These are phyloP conservation scores for Lodderomyces orthopsilosis DNA, from an alignment of 1,139 yeast species.

Conservation along the genomic window DNA sequence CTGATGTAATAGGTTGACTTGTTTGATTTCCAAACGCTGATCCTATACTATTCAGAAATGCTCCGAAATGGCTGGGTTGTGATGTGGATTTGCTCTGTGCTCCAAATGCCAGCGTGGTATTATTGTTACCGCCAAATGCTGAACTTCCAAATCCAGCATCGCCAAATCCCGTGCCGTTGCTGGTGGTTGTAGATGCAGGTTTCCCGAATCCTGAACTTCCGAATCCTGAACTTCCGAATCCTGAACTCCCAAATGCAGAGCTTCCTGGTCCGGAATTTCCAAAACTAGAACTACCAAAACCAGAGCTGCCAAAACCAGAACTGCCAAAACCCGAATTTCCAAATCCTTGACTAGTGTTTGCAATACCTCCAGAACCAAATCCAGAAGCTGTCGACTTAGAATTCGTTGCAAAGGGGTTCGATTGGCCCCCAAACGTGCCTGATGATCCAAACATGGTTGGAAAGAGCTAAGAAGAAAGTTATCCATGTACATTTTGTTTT, in stretches of 20 bases:
- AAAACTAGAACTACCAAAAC: slow-evolving; percentile 10
- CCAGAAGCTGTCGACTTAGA: slow-evolving; percentile 9
- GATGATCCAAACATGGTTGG: slow-evolving; percentile 15
- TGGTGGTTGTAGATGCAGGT: slow-evolving; percentile 4
- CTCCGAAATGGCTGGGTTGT: not conserved
- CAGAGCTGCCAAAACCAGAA: slow-evolving; percentile 12
- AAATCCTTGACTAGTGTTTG: slow-evolving; percentile 15
- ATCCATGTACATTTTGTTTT: not conserved
- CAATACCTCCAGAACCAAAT: slow-evolving; percentile 8
- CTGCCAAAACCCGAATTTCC: slow-evolving; percentile 8
- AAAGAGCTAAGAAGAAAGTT: too few relatives aligned
- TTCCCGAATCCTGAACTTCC: slow-evolving; percentile 8
- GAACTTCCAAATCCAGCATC: slow-evolving; percentile 8
- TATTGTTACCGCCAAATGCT: slow-evolving; percentile 1
- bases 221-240: slow-evolving; percentile 4
- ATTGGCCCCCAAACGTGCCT: slow-evolving; percentile 14
- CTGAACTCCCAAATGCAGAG: slow-evolving; percentile 3
- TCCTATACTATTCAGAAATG: slow-evolving; percentile 2
- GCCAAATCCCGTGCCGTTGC: slow-evolving; percentile 8
- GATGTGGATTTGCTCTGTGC: not conserved
- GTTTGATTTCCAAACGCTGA: slow-evolving; percentile 13
- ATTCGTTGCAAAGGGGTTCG: slow-evolving; percentile 12
- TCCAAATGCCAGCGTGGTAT: not conserved
- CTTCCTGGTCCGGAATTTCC: slow-evolving; percentile 5
- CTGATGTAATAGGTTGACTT: slow-evolving; percentile 6